Base-by-base conservation (phyloP, 345 rosid genomes). In the Isatis tinctoria region DNA sequence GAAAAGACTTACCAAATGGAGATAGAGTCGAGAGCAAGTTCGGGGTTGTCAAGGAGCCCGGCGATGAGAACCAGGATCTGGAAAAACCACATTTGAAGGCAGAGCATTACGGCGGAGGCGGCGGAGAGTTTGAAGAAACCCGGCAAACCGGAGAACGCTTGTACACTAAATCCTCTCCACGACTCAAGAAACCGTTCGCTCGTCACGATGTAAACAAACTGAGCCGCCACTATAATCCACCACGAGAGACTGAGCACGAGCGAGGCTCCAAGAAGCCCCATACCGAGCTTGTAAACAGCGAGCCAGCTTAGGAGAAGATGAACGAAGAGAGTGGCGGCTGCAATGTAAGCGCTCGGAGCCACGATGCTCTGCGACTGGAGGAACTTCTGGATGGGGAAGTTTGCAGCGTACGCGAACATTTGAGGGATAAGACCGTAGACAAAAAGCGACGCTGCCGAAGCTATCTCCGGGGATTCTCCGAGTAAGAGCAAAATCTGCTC, bases 301-400 rank as follows among this genome's bases (percentile, higher is more conserved):
- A 81, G 16, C 87, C 87, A 82, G 39, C 80, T 84, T 2, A 82
- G 11, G 17, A 73, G 45, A 39, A 86, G 57, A 51, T 86, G 87
- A 0, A 84, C n/a, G 9, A 22, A 64, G 13, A 86, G 74, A 0
- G 84, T 78, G 1, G 65, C 77, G 0, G 78, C 18, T 20, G 90
- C 73, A 20, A 86, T 82, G 83, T 81, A 81, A 4, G 90, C 90
- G 27, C 85, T 84, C 2, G 90, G 86, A 0, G 82, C 74, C 17
- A 86, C 86, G 5, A 86, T 84, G 85, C 85, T 82, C 24, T 86
- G 89, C 5, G 89, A 74, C 49, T 86, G 89, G 0, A 86, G 75
- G 40, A 83, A 86, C 33, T 82, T 86, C 67, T 86, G 90, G 43
- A 89, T 87, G 0, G 91, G 88, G 62, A 87, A 84, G 47, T 84